phyloP scores from a whole-genome alignment of 202 grass and related monocot genomes.

The Eragrostis tef region DNA sequence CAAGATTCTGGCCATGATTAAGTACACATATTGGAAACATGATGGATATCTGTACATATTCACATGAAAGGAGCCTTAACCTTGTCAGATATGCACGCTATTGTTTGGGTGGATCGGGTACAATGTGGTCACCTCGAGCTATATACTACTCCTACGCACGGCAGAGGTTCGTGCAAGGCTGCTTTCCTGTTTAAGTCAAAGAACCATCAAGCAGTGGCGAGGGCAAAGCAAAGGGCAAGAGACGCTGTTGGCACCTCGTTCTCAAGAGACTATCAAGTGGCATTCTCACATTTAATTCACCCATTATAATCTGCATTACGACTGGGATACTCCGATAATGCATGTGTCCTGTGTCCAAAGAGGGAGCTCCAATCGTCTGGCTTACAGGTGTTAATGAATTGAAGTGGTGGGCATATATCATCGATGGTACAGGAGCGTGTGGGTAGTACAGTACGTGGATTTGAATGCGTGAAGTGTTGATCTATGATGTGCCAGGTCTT shows the following conservation, averaged over 20 bases:
- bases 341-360: not conserved
- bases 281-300: not conserved
- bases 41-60: not conserved
- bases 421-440: not conserved
- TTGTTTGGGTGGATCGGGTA: not conserved
- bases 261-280: not conserved
- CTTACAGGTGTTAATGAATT: constrained; percentile 9
- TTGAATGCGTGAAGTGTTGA: constrained; percentile 13
- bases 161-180: constrained; percentile 12
- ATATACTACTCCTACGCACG: not conserved
- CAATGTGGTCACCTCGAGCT: not conserved
- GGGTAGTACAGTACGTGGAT: not conserved
- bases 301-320: not conserved
- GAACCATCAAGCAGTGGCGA: not conserved
- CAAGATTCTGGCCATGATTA: not conserved
- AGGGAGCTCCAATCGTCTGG: not conserved
- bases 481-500: not conserved
- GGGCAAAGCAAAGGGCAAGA: not conserved
- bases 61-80: not conserved
- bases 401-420: constrained; percentile 6
- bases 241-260: constrained; percentile 1
- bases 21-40: not conserved
- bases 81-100: not conserved
- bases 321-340: not conserved
- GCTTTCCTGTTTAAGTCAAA: constrained; percentile 1